Conservation (phyloP, 192 early-diverging fungal genomes). For the Coemansia sp. region DNA sequence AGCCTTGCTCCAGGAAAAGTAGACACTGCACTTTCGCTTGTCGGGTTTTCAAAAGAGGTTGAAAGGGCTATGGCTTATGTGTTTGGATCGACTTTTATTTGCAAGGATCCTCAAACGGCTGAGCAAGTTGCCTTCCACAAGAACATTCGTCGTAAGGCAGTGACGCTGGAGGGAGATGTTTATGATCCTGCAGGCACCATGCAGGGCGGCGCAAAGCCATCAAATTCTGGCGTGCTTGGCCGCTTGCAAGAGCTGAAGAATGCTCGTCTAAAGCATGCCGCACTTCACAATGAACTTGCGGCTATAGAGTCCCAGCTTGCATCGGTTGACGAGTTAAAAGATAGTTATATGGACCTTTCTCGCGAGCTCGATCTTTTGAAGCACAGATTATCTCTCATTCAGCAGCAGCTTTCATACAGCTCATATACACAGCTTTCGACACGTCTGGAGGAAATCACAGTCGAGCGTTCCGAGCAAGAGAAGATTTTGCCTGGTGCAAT, state of each 20-base stretch:
- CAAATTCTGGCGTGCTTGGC: conserved; percentile 68
- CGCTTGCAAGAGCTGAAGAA: conserved; percentile 73
- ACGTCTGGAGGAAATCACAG: conserved; percentile 33
- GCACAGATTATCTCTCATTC: conserved; percentile 75
- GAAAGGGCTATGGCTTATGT: conserved; percentile 85
- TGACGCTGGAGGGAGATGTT: conserved; percentile 95
- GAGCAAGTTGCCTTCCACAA: conserved; percentile 89
- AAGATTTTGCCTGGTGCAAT: conserved; percentile 58
- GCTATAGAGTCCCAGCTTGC: conserved; percentile 60
- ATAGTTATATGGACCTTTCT: conserved; percentile 61
- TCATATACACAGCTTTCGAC: conserved; percentile 65
- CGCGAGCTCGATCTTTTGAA: conserved; percentile 70
- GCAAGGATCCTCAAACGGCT: conserved; percentile 79
- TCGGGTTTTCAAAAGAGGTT: conserved; percentile 82
- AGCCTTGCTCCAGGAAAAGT: conserved; percentile 84
- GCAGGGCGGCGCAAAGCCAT: conserved; percentile 85
- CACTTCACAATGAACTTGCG: conserved; percentile 55
- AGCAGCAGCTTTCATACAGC: conserved; percentile 78
- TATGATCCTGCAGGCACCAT: conserved; percentile 95
- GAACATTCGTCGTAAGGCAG: conserved; percentile 78
- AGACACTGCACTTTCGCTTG: conserved; percentile 80
- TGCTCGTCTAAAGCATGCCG: conserved; percentile 57
- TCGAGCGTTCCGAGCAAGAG: conserved; percentile 59
- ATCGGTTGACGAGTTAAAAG: conserved; percentile 57
- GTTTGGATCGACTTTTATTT: conserved; percentile 92